Conservation (phyloP, 192 early-diverging fungal species). For the Dispira simplex region DNA sequence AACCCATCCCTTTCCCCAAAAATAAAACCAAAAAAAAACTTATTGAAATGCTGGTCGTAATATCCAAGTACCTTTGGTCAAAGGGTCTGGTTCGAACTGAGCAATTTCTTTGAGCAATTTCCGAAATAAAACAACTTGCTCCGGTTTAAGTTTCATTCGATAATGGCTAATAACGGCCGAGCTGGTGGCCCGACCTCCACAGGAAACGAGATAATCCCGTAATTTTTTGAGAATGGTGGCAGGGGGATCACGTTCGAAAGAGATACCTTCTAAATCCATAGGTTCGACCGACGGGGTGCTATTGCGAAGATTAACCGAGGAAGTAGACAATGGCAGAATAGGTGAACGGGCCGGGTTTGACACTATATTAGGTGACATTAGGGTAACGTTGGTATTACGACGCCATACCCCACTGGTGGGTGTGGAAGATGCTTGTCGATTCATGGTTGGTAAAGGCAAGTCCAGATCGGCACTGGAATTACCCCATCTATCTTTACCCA, state of each 20-base stretch:
- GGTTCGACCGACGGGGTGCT: background rate
- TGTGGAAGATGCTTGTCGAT: too few species aligned
- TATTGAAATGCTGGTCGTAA: background rate
- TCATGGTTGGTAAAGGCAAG: background rate
- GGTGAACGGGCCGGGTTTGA: background rate
- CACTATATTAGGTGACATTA: background rate
- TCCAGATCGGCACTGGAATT: background rate
- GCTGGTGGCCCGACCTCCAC: constrained; percentile 28
- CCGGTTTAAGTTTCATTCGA: constrained; percentile 26
- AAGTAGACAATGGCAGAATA: background rate
- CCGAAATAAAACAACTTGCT: constrained; percentile 38
- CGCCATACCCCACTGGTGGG: background rate
- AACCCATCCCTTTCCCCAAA: too few species aligned
- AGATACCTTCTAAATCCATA: background rate
- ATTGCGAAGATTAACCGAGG: background rate
- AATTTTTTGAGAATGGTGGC: constrained; percentile 19
- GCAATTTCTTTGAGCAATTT: constrained; percentile 56
- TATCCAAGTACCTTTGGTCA: background rate
- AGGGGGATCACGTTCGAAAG: constrained; percentile 1
- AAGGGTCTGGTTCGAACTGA: constrained; percentile 9
- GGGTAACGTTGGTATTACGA: background rate
- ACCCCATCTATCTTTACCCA: background rate
- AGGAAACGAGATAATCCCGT: constrained; percentile 31
- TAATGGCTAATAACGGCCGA: constrained; percentile 35
- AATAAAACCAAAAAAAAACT: background rate